Conservation (phyloP, 192 early-diverging fungal species). For the Coemansia sp. region DNA sequence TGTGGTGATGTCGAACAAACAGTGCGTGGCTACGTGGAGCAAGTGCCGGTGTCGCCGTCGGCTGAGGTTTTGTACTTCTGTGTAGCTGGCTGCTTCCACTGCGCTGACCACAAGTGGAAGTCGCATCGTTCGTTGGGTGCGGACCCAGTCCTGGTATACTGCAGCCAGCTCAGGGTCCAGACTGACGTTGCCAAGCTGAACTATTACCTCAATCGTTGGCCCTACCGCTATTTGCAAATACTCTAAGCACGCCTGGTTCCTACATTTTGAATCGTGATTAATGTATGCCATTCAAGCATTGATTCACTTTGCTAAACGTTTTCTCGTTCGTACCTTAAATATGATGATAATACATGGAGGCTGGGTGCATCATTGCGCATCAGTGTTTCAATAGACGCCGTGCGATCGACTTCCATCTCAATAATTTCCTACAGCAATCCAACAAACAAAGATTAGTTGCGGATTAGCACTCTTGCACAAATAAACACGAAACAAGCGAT, state of each 20-base stretch:
- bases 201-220: constrained; percentile 38
- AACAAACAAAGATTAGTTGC: background rate
- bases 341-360: constrained; percentile 44
- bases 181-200: constrained; percentile 29
- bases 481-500: background rate
- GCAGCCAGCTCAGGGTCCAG: constrained; percentile 36
- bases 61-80: constrained; percentile 52
- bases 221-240: constrained; percentile 39
- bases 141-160: constrained; percentile 50
- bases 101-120: constrained; percentile 31
- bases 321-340: constrained; percentile 13
- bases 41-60: constrained; percentile 42
- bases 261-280: background rate
- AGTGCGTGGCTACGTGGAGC: constrained; percentile 38
- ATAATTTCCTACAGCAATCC: constrained; percentile 35
- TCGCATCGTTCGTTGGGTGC: constrained; percentile 14
- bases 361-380: constrained; percentile 53
- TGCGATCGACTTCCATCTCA: constrained; percentile 42
- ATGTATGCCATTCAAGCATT: too few relatives aligned
- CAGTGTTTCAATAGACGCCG: constrained; percentile 34
- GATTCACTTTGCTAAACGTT: too few relatives aligned
- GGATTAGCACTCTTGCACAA: too few relatives aligned
- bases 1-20: constrained; percentile 34
- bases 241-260: constrained; percentile 28
- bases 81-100: constrained; percentile 44